Conservation (phyloP, 2,329 filamentous ascomycete species). For the Colletotrichum spinosum region DNA sequence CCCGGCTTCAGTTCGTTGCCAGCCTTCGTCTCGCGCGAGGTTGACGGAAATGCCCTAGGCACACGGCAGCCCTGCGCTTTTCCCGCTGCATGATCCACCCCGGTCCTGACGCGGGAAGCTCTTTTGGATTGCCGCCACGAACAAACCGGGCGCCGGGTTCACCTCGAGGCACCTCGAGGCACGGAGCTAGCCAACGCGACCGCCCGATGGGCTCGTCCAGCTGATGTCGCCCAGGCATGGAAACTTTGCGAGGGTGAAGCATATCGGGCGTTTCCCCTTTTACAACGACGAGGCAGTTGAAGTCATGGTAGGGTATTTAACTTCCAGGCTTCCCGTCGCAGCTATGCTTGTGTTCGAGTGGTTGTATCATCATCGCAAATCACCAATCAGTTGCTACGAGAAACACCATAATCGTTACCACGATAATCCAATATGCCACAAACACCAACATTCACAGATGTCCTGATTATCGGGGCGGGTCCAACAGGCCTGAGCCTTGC, state of each 20-base stretch:
- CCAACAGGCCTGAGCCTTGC: constrained; percentile 51
- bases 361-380: neutral
- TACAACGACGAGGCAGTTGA: neutral
- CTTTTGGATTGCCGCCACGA: too few species aligned
- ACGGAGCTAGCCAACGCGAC: constrained; percentile 25
- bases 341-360: neutral
- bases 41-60: too few species aligned
- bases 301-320: constrained; percentile 15
- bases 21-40: too few species aligned
- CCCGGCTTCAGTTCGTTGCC: too few species aligned
- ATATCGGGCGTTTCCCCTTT: constrained; percentile 8
- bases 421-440: constrained; percentile 45
- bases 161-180: neutral
- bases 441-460: constrained; percentile 32
- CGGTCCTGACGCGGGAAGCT: too few species aligned
- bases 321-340: neutral
- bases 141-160: too few species aligned
- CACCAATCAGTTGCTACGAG: constrained; percentile 8
- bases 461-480: constrained; percentile 51
- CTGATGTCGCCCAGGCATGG: constrained; percentile 32
- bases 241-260: constrained; percentile 24
- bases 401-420: constrained; percentile 2
- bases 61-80: too few species aligned
- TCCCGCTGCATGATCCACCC: too few species aligned
- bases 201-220: constrained; percentile 19